A percentile compares a stretch with the other conserved stretches of the same genome.
Conservation (phyloP, 2,329 filamentous ascomycete species). For the Penicillium sclerotiorum region DNA sequence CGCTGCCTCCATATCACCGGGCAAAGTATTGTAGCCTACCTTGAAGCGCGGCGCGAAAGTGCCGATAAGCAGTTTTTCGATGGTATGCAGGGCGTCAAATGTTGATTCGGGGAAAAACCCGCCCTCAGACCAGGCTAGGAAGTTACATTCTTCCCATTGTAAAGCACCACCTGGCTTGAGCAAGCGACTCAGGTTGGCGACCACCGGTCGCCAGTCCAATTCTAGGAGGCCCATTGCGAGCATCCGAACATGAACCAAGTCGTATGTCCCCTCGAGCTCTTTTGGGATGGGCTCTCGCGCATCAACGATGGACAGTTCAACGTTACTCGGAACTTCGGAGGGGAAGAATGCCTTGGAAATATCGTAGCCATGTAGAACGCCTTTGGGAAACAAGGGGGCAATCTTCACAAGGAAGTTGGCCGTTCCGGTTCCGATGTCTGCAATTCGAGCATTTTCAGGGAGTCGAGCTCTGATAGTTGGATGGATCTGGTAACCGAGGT, state of each 20-base stretch:
- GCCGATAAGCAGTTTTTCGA: background rate
- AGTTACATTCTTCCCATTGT: background rate
- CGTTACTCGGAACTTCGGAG: background rate
- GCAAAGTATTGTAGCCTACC: background rate
- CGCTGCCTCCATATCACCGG: background rate
- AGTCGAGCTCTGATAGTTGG: background rate
- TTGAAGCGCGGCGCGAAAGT: background rate
- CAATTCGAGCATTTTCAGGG: background rate
- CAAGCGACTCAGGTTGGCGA: background rate
- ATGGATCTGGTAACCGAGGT: background rate
- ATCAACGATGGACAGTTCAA: background rate
- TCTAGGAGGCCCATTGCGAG: background rate
- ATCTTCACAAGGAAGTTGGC: background rate
- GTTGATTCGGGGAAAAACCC: background rate
- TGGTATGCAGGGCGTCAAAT: background rate
- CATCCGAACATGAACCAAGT: background rate
- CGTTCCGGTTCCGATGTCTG: background rate
- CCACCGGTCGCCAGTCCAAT: background rate
- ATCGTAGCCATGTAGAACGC: background rate
- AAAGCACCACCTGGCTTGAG: background rate
- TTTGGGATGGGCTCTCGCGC: background rate
- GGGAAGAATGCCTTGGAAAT: background rate
- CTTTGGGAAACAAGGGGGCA: background rate
- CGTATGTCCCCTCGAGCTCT: background rate
- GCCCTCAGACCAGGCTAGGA: background rate